Evolutionary conservation across 768 basidiomycete species (phyloP), one percentile per base, ranked within the genome.

Genomic region (Tubosaeta brunneosetosa): DNA sequence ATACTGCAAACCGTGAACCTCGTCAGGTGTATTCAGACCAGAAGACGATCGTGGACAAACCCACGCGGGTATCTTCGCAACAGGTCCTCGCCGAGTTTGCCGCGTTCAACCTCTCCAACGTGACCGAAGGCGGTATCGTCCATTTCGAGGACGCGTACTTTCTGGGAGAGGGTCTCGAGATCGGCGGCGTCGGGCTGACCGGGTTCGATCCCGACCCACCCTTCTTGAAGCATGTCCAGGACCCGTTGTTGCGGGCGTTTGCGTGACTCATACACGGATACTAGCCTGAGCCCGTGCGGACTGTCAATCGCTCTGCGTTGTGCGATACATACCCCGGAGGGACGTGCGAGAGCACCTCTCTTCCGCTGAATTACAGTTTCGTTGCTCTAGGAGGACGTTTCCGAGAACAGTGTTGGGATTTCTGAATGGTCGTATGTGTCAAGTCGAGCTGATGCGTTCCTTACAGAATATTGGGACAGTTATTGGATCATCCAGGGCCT

Each of bases 41-140:
- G 43, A 95, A 97, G 71, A 94, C 90, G 0, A 85, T 95, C 66
- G 88, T 88, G 8, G 94, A 95, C 75, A 75, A 93, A 76, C 93
- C 93, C 3, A 95, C 93, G 1, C 77, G 74, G 63, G 82, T 84
- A 59, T 68, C 77, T 0, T 63, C 85, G 1, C 81, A 83, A 59
- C 73, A 76, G 47, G 91, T 93, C 13, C 73, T 94, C 44, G 67
- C 78, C 0, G 87, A 86, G 57, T 97, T 91, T 60, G 64, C 69
- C 6, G 69, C 69, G 41, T 61, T 70, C n/a, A n/a, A n/a, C n/a
- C n/a, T n/a, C n/a, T n/a, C n/a, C n/a, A n/a, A n/a, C n/a, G n/a
- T n/a, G n/a, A 91, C 88, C 0, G 82, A 85, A 55, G 84, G 82
- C 4, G 68, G 77, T 37, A 71, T 94, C 36, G 79, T 84, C 40